Base-by-base conservation (phyloP, 2,329 filamentous ascomycete genomes). In the Drechslerella coelobrocha region DNA sequence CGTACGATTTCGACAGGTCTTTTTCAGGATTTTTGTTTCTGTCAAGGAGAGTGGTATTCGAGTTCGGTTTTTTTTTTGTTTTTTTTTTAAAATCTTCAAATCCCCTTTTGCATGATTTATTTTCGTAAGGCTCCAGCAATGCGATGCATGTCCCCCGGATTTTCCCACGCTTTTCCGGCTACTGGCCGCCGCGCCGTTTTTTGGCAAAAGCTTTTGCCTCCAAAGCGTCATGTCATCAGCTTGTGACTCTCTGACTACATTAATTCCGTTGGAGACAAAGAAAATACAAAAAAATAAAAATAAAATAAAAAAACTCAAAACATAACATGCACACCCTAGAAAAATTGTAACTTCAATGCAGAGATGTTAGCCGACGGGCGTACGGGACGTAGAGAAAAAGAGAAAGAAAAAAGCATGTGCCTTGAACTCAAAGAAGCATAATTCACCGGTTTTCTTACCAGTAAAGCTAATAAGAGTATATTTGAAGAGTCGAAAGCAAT, bases 61-160 rank as follows among this genome's bases (percentile, higher is more conserved):
- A 6, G 12, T 39, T 39, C 34, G 17, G 34, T 10, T 39, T 39
- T 39, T 39, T n/a, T 10, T 39, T n/a, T 2, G 34, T 39, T 39
- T 10, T n/a, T 39, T 39, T n/a, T n/a, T n/a, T n/a, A n/a, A n/a
- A n/a, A n/a, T n/a, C n/a, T n/a, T n/a, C n/a, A n/a, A n/a, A n/a
- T n/a, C n/a, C n/a, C n/a, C n/a, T n/a, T n/a, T n/a, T n/a, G n/a
- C n/a, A n/a, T n/a, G n/a, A n/a, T n/a, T 39, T 39, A 39, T 39
- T 39, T 39, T 39, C 12, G 34, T 39, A 39, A 39, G 34, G 34
- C 34, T 39, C 34, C 34, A 39, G 34, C 34, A n/a, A n/a, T 39
- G 12, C 12, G 5, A 39, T 39, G 12, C 34, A 14, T 39, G 34
- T n/a, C 12, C 34, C 34, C 34, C 34, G 34, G 34, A 39, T 39